These are phyloP conservation scores for Lanmaoa pseudosensibilis DNA, from an alignment of 768 basidiomycete genomes.

Conservation along the genomic window DNA sequence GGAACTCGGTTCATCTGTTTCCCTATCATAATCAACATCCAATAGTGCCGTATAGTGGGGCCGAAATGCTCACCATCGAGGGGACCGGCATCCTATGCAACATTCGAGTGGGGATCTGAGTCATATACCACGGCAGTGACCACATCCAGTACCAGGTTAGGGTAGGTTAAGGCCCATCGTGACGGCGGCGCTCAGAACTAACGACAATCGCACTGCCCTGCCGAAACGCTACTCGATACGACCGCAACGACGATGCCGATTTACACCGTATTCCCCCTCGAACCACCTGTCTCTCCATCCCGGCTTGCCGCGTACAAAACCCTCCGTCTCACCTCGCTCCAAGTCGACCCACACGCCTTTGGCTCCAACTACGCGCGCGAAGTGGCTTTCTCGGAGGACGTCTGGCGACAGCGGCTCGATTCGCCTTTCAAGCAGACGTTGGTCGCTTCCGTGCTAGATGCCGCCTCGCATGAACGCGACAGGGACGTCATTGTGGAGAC, in stretches of 20 bases:
- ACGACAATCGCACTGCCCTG: background rate
- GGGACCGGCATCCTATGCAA: background rate
- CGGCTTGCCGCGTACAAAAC: slow-evolving; percentile 27
- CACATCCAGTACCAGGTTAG: no score
- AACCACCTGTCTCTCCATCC: slow-evolving; percentile 11
- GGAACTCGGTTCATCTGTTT: background rate
- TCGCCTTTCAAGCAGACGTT: slow-evolving; percentile 13
- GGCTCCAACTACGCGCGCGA: slow-evolving; percentile 25
- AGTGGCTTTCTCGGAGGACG: slow-evolving; percentile 17
- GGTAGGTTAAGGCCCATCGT: background rate
- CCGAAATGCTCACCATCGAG: background rate
- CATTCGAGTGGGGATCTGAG: background rate
- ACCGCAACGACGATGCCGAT: background rate
- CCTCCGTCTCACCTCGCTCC: slow-evolving; percentile 25
- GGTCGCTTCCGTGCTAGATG: slow-evolving; percentile 10
- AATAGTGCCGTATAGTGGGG: background rate
- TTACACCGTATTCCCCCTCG: slow-evolving; percentile 18
- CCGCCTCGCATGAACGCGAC: background rate
- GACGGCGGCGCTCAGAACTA: background rate
- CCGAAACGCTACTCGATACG: background rate
- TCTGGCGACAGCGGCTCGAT: slow-evolving; percentile 25
- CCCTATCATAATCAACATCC: background rate
- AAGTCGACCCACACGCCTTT: slow-evolving; percentile 23
- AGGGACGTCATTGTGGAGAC: background rate
- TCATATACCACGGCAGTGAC: background rate